Conservation (phyloP, 78 protist species). For the Neovahlkampfia damariscottae region DNA sequence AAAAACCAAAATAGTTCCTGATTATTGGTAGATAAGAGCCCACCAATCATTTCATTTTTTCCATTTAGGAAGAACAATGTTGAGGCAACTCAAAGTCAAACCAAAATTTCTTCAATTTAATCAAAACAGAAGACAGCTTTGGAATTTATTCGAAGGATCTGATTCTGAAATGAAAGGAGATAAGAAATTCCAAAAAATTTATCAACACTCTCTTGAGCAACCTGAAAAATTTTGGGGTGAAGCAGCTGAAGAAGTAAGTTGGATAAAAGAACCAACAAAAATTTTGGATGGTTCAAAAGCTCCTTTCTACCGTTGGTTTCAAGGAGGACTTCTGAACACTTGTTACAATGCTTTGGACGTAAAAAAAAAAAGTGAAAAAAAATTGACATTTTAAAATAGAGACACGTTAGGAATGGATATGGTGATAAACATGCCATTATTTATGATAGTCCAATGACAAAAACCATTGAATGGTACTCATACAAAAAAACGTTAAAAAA, state of each 20-base stretch:
- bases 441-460: constrained; percentile 18
- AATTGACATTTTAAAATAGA: not conserved
- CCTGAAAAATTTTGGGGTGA: constrained; percentile 18
- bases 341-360: constrained; percentile 49
- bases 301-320: constrained; percentile 64
- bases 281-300: too few relatives aligned
- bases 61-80: too few relatives aligned
- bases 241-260: not conserved
- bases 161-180: too few relatives aligned
- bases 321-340: constrained; percentile 50
- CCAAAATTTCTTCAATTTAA: too few relatives aligned
- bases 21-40: too few relatives aligned
- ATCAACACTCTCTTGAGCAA: too few relatives aligned
- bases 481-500: constrained; percentile 13
- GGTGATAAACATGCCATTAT: constrained; percentile 16
- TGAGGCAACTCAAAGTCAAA: too few relatives aligned
- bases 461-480: not conserved
- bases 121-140: too few relatives aligned
- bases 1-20: too few relatives aligned
- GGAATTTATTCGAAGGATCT: too few relatives aligned
- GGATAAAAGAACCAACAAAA: not conserved
- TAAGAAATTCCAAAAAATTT: too few relatives aligned
- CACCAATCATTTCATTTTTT: too few relatives aligned
- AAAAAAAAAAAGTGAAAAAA: not conserved
- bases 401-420: constrained; percentile 3